A percentile compares a stretch with the other conserved stretches of the same genome.
These are phyloP conservation scores for Yamadazyma olivae DNA, from an alignment of 805 yeast genomes.

Conservation along the genomic window DNA sequence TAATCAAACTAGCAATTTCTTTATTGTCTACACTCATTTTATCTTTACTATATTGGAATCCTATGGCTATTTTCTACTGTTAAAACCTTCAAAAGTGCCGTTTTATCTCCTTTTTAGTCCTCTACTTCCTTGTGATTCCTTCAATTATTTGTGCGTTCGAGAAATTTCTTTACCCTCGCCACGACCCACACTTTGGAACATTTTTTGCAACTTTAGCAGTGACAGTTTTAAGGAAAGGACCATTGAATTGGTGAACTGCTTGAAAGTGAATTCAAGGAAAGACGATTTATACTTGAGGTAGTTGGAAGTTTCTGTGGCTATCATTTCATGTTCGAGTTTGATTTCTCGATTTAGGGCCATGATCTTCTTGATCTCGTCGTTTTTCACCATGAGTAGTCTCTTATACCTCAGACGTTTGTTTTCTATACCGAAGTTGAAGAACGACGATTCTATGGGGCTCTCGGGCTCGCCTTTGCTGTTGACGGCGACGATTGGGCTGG, in stretches of 20 bases:
- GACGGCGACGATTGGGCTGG: background rate
- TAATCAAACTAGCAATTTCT: conserved; percentile 70
- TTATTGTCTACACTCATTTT: conserved; percentile 25
- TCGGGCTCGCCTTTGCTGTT: background rate
- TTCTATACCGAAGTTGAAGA: conserved; percentile 45
- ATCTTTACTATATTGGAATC: too few species aligned
- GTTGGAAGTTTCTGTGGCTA: conserved; percentile 63
- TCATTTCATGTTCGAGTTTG: conserved; percentile 51
- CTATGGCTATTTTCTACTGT: too few species aligned
- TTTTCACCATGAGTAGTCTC: conserved; percentile 35
- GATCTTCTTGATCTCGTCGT: conserved; percentile 41
- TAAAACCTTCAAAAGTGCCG: too few species aligned
- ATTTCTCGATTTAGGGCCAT: conserved; percentile 45
- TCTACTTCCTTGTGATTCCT: too few species aligned
- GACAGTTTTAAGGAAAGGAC: conserved; percentile 4
- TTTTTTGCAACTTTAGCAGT: background rate
- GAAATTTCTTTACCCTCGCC: background rate
- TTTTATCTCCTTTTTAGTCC: too few species aligned
- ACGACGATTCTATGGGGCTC: conserved; percentile 15
- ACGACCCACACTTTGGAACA: background rate
- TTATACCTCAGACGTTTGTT: conserved; percentile 49
- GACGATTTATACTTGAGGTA: conserved; percentile 50
- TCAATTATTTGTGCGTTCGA: background rate
- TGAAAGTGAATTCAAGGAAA: conserved; percentile 36
- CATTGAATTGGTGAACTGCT: conserved; percentile 19